Base-by-base conservation (phyloP, 2,329 filamentous ascomycete species). In the Phialocephala subalpina region DNA sequence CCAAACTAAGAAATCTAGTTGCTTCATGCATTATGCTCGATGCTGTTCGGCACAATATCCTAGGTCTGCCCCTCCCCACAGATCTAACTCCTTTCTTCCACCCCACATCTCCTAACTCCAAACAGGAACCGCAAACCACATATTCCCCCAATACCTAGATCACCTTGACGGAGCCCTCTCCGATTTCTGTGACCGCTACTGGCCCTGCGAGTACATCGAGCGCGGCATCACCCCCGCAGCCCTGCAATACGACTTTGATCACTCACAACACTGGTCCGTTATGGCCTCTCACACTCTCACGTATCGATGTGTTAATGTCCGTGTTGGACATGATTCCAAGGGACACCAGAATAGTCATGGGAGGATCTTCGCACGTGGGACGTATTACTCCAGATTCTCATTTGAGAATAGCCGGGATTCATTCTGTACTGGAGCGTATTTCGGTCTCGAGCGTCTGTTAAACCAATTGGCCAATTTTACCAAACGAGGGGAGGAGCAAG, bases 11-110 rank as follows among this genome's bases (percentile, higher is more conserved):
- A 9, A 9, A 55, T 29, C 27, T 61, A 9, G 12, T 61, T 55
- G 59, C 20, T 20, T 61, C 59, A 25, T 61, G 59, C 22, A 40
- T 61, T 3, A 61, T 61, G 45, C 29, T 61, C 2, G 47, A 42
- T 29, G 36, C 45, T 16, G 47, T 29, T 22, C 45, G 59, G 7
- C 12, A 61, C 7, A 55, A 40, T 3, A 3, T 33, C 18, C 45
- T 3, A 18, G 59, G 59, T 61, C 27, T 42, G 9, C 14, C n/a
- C n/a, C n/a, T n/a, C n/a, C n/a, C n/a, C n/a, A n/a, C n/a, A n/a
- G n/a, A n/a, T 40, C 7, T 27, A 40, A 5, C 11, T 20, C 47
- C 14, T 14, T 5, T n/a, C 6, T 4, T 18, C 5, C 20, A 29
- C n/a, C 12, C 12, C 12, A 14, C 11, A n/a, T 25, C 5, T 52